These are phyloP conservation scores for Aurifilum marmelostoma DNA, from an alignment of 2,329 filamentous ascomycete species.

Conservation along the genomic window DNA sequence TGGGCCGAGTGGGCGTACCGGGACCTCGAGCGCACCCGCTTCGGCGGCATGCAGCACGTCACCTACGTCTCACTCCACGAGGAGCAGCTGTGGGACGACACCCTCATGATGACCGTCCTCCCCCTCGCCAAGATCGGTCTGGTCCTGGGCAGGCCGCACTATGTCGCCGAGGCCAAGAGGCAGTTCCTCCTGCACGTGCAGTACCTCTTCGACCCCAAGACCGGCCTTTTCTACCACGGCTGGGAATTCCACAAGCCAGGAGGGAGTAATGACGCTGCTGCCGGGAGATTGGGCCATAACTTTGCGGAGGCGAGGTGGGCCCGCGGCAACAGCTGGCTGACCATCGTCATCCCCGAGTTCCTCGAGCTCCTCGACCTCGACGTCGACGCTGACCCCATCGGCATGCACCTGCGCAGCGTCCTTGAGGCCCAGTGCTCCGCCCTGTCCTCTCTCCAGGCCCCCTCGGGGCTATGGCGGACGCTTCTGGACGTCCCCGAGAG, in stretches of 20 bases:
- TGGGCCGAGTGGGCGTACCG: conserved; percentile 86
- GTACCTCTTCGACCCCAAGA: conserved; percentile 73
- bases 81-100: conserved; percentile 83
- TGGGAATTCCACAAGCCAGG: conserved; percentile 64
- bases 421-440: conserved; percentile 71
- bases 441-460: conserved; percentile 61
- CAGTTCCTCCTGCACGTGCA: conserved; percentile 80
- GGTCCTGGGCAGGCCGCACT: conserved; percentile 69
- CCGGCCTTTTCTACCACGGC: conserved; percentile 79
- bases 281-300: conserved; percentile 55
- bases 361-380: conserved; percentile 71
- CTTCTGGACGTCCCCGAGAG: conserved; percentile 68
- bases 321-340: conserved; percentile 72
- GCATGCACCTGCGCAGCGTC: conserved; percentile 61
- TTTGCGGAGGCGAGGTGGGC: conserved; percentile 63
- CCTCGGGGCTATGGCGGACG: conserved; percentile 73
- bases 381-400: conserved; percentile 63
- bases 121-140: conserved; percentile 80
- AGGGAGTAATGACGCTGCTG: conserved; percentile 47
- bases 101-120: conserved; percentile 85
- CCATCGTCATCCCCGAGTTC: conserved; percentile 82
- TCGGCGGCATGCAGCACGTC: conserved; percentile 74
- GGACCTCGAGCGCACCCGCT: conserved; percentile 71
- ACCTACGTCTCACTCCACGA: conserved; percentile 73
- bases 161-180: conserved; percentile 75